phyloP scores from a whole-genome alignment of 768 basidiomycete genomes.

The Rhizopogon rudus region DNA sequence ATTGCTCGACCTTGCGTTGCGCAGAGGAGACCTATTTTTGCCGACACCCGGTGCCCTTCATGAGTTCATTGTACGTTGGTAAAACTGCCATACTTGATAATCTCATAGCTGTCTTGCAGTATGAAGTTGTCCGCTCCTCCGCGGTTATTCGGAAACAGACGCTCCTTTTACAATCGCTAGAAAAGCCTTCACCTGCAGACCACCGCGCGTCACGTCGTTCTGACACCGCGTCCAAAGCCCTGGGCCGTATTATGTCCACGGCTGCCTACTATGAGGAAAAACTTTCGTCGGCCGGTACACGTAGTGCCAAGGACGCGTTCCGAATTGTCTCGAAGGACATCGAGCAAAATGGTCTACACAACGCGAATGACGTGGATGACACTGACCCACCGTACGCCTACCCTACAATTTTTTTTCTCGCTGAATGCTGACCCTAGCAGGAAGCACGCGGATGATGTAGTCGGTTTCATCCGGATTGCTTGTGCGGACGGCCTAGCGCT shows the following conservation, averaged over 20 bases:
- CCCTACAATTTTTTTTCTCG: constrained; percentile 2
- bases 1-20: constrained; percentile 48
- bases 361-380: constrained; percentile 24
- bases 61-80: constrained; percentile 51
- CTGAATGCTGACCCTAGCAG: constrained; percentile 27
- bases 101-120: constrained; percentile 32
- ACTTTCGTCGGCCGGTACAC: constrained; percentile 36
- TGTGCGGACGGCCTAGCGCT: constrained; percentile 50
- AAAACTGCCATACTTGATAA: not conserved
- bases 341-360: constrained; percentile 55
- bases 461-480: constrained; percentile 53
- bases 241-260: constrained; percentile 38
- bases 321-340: constrained; percentile 54
- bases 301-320: constrained; percentile 52
- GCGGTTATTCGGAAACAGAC: constrained; percentile 43
- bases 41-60: constrained; percentile 52
- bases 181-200: constrained; percentile 21
- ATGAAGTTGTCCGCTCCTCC: constrained; percentile 60
- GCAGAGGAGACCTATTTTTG: constrained; percentile 48
- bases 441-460: constrained; percentile 39
- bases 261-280: constrained; percentile 53
- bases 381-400: constrained; percentile 43
- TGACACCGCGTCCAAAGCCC: constrained; percentile 32
- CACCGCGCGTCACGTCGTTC: constrained; percentile 21
- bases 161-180: constrained; percentile 37